A percentile compares a stretch with the other conserved stretches of the same genome.
phyloP scores from a whole-genome alignment of 495 filamentous ascomycete species.

The Physcia stellaris region DNA sequence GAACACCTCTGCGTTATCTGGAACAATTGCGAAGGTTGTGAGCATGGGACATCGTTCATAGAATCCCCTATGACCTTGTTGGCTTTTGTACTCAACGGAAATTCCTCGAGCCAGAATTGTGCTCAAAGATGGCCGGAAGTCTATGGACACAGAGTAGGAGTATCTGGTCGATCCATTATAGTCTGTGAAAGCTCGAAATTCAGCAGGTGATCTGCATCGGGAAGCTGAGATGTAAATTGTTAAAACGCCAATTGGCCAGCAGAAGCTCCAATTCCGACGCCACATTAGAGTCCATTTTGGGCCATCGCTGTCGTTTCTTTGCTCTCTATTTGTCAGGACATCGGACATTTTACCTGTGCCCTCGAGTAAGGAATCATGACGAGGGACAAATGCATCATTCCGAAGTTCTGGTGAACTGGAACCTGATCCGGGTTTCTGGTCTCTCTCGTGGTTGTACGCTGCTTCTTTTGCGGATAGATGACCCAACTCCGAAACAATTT shows the following conservation, averaged over 20 bases:
- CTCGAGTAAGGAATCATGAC: not conserved
- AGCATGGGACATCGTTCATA: not conserved
- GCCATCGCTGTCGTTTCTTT: not conserved
- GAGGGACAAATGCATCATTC: not conserved
- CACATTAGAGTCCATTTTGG: not conserved
- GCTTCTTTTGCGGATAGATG: too few species aligned
- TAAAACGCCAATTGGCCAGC: not conserved
- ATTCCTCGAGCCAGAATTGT: not conserved
- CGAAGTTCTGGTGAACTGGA: not conserved
- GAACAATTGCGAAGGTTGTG: conserved; percentile 1
- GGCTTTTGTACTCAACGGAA: not conserved
- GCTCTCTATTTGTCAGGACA: not conserved
- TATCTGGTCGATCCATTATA: not conserved
- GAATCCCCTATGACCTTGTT: not conserved
- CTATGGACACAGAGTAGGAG: not conserved
- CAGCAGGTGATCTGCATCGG: not conserved
- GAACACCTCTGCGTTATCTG: not conserved
- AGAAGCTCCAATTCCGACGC: not conserved
- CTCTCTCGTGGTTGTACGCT: not conserved
- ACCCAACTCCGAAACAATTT: not conserved
- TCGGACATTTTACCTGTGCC: not conserved
- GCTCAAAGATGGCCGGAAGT: not conserved
- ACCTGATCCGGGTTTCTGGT: not conserved
- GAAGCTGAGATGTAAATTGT: not conserved
- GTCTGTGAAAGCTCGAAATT: not conserved